A percentile compares a stretch with the other conserved stretches of the same genome.
phyloP scores from a whole-genome alignment of 768 basidiomycete genomes.

The Daedaleopsis nitida region DNA sequence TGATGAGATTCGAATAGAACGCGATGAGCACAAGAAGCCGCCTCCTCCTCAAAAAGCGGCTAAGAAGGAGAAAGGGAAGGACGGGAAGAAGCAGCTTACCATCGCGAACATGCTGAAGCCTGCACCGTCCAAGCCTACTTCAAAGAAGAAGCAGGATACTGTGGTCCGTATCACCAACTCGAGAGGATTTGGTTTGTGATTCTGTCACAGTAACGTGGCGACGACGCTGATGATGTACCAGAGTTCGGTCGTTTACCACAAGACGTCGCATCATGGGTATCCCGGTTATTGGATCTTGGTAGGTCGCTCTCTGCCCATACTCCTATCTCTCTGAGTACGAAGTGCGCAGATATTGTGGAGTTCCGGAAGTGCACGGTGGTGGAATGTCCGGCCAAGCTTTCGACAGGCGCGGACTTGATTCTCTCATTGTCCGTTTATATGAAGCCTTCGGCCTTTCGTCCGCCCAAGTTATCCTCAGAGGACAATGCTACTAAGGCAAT shows the following conservation, averaged over 20 bases:
- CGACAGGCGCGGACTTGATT: constrained; percentile 77
- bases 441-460: constrained; percentile 65
- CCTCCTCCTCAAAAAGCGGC: constrained; percentile 19
- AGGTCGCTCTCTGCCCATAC: constrained; percentile 16
- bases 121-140: constrained; percentile 43
- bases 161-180: constrained; percentile 69
- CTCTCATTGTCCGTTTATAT: constrained; percentile 77
- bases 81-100: constrained; percentile 64
- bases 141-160: constrained; percentile 61
- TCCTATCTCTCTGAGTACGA: not conserved
- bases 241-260: constrained; percentile 81
- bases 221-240: constrained; percentile 28
- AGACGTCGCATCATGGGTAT: constrained; percentile 71
- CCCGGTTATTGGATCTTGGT: constrained; percentile 75
- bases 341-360: constrained; percentile 57
- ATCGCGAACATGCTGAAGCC: constrained; percentile 68
- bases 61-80: constrained; percentile 30
- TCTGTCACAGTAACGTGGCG: not conserved
- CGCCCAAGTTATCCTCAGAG: constrained; percentile 38
- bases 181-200: constrained; percentile 61
- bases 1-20: constrained; percentile 61
- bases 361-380: constrained; percentile 71
- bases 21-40: constrained; percentile 48
- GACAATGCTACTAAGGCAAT: constrained; percentile 39
- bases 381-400: constrained; percentile 72